These are phyloP conservation scores for Mucor ambiguus DNA, from an alignment of 371 early-diverging fungal genomes.

Conservation along the genomic window DNA sequence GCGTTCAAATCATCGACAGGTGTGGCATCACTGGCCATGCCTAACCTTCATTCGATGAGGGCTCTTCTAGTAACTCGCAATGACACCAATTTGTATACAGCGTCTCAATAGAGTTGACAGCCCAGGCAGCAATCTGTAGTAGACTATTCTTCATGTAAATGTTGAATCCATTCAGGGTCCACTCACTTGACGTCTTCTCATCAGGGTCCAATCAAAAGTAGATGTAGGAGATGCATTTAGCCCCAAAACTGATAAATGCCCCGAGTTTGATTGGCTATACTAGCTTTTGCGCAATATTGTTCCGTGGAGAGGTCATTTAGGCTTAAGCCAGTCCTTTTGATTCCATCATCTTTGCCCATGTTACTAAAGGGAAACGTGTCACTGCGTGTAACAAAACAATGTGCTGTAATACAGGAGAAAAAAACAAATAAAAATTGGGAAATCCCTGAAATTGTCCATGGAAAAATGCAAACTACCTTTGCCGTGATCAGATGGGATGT, in stretches of 20 bases:
- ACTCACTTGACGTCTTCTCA: neutral
- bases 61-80: neutral
- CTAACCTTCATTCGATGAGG: too few relatives aligned
- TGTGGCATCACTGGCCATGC: neutral
- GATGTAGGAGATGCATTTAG: neutral
- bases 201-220: constrained; percentile 7
- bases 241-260: neutral
- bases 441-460: neutral
- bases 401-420: neutral
- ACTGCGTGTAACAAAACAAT: constrained; percentile 2
- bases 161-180: constrained; percentile 1
- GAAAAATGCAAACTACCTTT: neutral
- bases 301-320: constrained; percentile 1
- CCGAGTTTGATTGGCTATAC: neutral
- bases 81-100: neutral
- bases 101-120: neutral
- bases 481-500: neutral
- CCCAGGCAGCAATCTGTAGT: neutral
- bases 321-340: constrained; percentile 5
- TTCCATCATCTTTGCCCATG: neutral
- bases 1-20: neutral
- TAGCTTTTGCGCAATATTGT: constrained; percentile 3
- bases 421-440: constrained; percentile 3
- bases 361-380: constrained; percentile 8
- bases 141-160: neutral